Base-by-base conservation (phyloP, 2,329 filamentous ascomycete species). In the Seiridium unicorne region DNA sequence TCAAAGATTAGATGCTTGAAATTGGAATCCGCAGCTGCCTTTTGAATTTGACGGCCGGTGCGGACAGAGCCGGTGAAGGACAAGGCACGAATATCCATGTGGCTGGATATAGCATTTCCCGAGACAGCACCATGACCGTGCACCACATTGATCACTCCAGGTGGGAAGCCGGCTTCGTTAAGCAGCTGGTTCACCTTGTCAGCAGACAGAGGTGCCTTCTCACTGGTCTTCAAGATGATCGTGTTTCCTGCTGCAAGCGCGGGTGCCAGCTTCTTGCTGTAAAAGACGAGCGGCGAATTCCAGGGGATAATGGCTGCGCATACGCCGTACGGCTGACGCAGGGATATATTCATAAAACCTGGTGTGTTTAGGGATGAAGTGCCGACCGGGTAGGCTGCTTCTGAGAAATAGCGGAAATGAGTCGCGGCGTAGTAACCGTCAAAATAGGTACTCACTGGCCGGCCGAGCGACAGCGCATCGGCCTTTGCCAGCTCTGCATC, bases 211-310 rank as follows among this genome's bases (percentile, higher is more conserved):
- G 86, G 86, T 3, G 86, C 88, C 74, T 88, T 85, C 71, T 89
- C 86, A 49, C 85, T 84, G 38, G 85, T 80, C 77, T 89, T 89
- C 51, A 89, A 74, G 40, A 89, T 78, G 56, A 89, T 77, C 2
- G 84, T 85, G 73, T 89, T 89, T 61, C 86, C 86, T 63, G 84
- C 83, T 56, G 84, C 84, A 47, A 89, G 70, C n/a, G 86, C 86
- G 11, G 90, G 90, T 26, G 88, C 90, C 64, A 93, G 81, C 71
- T 92, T 92, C 88, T 89, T 90, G 4, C 86, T 87, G 13, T 89
- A 89, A 85, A 93, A 93, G 26, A 82, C 81, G 1, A 94, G 79
- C 1, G 91, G 91, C 65, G 89, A 92, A 73, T 94, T 94, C 89
- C 90, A 94, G 7, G 90, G 90, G 61, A 63, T 63, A 57, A 63